Evolutionary conservation across 192 early-diverging fungal genomes (phyloP).

Genomic region (Diversispora eburnea): DNA sequence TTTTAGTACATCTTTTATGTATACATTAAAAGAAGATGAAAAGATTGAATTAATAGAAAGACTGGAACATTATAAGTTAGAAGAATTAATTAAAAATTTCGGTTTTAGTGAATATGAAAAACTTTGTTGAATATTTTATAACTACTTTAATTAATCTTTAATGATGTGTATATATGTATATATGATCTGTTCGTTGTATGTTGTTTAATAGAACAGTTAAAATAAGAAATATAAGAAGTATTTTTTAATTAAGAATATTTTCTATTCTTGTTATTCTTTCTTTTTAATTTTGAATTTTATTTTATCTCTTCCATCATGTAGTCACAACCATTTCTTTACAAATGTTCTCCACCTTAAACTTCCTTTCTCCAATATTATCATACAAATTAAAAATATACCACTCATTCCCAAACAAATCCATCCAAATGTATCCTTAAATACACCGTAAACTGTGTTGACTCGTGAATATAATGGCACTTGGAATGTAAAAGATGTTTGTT

Average conservation of each 20-base stretch:
- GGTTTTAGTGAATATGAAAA: neutral
- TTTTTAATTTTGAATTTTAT: too few relatives aligned
- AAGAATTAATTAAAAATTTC: neutral
- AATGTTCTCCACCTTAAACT: neutral
- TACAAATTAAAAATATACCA: neutral
- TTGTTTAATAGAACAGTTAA: too few relatives aligned
- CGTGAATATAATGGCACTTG: constrained; percentile 44
- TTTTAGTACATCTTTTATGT: neutral
- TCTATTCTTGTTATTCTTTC: too few relatives aligned
- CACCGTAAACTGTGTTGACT: constrained; percentile 10
- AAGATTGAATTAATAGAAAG: neutral
- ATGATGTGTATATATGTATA: too few relatives aligned
- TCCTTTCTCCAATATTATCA: neutral
- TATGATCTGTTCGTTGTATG: too few relatives aligned
- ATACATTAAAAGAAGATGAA: neutral
- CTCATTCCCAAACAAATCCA: constrained; percentile 3
- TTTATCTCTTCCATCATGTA: neutral
- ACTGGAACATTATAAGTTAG: neutral
- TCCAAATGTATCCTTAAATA: constrained; percentile 11
- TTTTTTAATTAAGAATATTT: too few relatives aligned
- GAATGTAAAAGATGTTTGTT: constrained; percentile 21
- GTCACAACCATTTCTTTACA: neutral
- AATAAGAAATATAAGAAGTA: too few relatives aligned
- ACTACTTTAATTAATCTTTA: too few relatives aligned
- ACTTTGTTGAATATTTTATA: too few relatives aligned